Evolutionary conservation across 1,139 yeast genomes (phyloP).

Genomic region (Pichia sorboxylosa): DNA sequence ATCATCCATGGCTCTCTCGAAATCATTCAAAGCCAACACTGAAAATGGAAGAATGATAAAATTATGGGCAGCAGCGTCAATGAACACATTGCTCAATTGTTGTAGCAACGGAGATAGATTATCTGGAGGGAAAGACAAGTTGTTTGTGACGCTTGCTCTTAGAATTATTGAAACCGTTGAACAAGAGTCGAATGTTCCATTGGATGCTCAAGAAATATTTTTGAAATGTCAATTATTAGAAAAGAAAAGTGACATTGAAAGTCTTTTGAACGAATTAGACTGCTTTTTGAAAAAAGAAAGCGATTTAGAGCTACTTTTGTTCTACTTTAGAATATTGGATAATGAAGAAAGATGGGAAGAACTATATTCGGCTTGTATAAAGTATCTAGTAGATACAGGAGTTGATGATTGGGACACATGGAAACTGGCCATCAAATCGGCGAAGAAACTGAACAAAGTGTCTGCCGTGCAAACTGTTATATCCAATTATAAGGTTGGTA

Average conservation of each 20-base stretch:
- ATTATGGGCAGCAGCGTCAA: slow-evolving; percentile 39
- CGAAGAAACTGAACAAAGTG: slow-evolving; percentile 18
- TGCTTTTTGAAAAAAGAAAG: slow-evolving; percentile 28
- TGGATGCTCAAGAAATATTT: slow-evolving; percentile 45
- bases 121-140: slow-evolving; percentile 26
- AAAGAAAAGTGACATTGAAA: slow-evolving; percentile 24
- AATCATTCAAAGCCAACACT: slow-evolving; percentile 13
- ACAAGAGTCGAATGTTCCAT: slow-evolving; percentile 29
- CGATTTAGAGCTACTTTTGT: slow-evolving; percentile 46
- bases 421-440: slow-evolving; percentile 40
- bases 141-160: slow-evolving; percentile 47
- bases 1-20: slow-evolving; percentile 33
- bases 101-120: slow-evolving; percentile 22
- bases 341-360: slow-evolving; percentile 30
- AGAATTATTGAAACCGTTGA: slow-evolving; percentile 34
- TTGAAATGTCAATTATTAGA: slow-evolving; percentile 39
- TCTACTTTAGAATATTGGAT: slow-evolving; percentile 37
- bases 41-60: slow-evolving; percentile 26
- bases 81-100: slow-evolving; percentile 22
- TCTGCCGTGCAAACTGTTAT: slow-evolving; percentile 24
- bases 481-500: slow-evolving; percentile 24
- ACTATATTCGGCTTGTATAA: slow-evolving; percentile 27
- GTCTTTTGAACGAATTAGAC: slow-evolving; percentile 25
- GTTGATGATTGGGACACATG: slow-evolving; percentile 55
- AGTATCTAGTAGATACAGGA: slow-evolving; percentile 30